Base-by-base conservation (phyloP, 2,329 filamentous ascomycete genomes). In the Ophiostoma australiae region DNA sequence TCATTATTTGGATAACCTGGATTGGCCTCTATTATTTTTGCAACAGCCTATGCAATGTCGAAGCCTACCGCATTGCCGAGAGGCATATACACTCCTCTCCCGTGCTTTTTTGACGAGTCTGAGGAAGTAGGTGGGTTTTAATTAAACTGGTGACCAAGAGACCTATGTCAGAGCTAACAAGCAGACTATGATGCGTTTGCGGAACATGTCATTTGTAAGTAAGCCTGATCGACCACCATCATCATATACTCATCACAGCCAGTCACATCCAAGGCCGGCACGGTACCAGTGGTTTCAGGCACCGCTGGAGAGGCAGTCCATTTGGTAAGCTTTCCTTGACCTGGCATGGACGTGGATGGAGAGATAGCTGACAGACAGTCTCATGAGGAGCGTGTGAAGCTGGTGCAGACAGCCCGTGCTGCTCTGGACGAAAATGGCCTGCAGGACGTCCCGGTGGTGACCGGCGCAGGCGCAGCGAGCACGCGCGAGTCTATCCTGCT, bases 391-490 rank as follows among this genome's bases (percentile, higher is more conserved):
- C 69, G 71, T 17, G 35, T 33, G 1, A 67, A 52, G 58, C 65
- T 74, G 17, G 66, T 74, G 15, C 6, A 63, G 20, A 44, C 67
- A 4, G 69, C 72, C 13, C 69, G 72, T 3, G 35, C 23, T 1
- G 68, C 58, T 0, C 66, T 74, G 1, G 72, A 71, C 41, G 65
- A 55, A 15, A 58, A 79, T 0, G 73, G 77, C 1, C 74, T 79
- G 1, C 74, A 77, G 0, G 72, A 79, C 17, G 81, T 82, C 63
- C 83, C 82, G 0, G 77, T 84, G 3, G 80, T 83, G 2, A 82
- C 82, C 3, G 82, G 83, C 5, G 80, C 83, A 31, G 81, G 79
- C 0, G 82, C 80, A 0, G 76, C 78, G 65, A 78, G 77, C 68
- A 80, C 79, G 0, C 76, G 77, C 48, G 78, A 80, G 75, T 70